Percentiles rank a stretch among this genome's conserved stretches.
These are phyloP conservation scores for Cornus suecica DNA, from an alignment of 148 eudicot genomes.

Conservation along the genomic window DNA sequence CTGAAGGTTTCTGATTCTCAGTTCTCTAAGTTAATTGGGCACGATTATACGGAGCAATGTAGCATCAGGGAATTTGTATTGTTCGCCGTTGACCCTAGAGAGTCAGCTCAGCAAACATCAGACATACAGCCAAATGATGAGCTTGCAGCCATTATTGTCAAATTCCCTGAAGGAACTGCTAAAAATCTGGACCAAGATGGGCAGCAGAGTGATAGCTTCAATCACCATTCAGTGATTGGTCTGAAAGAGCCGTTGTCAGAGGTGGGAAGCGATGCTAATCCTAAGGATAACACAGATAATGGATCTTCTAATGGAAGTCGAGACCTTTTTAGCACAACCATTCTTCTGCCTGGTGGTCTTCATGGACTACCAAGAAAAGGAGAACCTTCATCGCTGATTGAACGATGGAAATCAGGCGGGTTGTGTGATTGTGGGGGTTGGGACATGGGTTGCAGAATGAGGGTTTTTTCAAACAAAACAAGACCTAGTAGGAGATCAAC, in stretches of 20 bases:
- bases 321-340: conserved; percentile 32
- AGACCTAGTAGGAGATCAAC: conserved; percentile 17
- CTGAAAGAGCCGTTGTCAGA: neutral
- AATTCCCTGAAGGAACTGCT: conserved; percentile 27
- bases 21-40: conserved; percentile 14
- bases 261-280: neutral
- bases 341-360: conserved; percentile 72
- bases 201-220: conserved; percentile 13
- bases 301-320: neutral
- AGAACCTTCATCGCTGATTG: conserved; percentile 57
- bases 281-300: conserved; percentile 3
- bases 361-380: conserved; percentile 74
- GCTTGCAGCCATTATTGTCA: conserved; percentile 62
- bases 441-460: conserved; percentile 77
- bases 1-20: conserved; percentile 54
- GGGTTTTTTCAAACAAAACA: conserved; percentile 33
- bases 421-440: conserved; percentile 94
- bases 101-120: conserved; percentile 35
- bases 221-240: neutral
- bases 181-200: conserved; percentile 13
- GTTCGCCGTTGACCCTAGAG: conserved; percentile 40
- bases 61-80: conserved; percentile 52
- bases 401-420: conserved; percentile 79
- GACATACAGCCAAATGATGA: conserved; percentile 55
- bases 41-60: conserved; percentile 15